A percentile compares a stretch with the other conserved stretches of the same genome.
These are phyloP conservation scores for Nematocida sp. DNA, from an alignment of 371 early-diverging fungal genomes.

Conservation along the genomic window DNA sequence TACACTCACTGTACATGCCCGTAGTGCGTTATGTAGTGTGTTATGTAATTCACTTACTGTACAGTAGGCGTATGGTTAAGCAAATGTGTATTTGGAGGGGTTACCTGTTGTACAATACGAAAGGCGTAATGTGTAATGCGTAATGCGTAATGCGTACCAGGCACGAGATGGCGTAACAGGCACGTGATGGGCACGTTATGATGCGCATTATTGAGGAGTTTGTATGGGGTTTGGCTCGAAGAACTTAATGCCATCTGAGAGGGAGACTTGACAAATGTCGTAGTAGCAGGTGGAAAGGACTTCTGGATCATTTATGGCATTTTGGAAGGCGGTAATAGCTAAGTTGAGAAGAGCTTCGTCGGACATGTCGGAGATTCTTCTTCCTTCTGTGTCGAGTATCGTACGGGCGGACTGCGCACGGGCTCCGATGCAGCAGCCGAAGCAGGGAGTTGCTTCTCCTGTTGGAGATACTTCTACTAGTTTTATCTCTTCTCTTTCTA, in stretches of 20 bases:
- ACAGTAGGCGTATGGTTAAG: too few relatives aligned
- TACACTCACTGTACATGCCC: too few relatives aligned
- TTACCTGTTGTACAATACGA: too few relatives aligned
- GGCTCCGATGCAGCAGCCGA: constrained; percentile 63
- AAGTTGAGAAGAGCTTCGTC: constrained; percentile 56
- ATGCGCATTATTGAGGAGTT: not conserved
- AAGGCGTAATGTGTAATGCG: too few relatives aligned
- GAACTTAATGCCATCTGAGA: not conserved
- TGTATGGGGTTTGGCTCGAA: not conserved
- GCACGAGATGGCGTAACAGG: too few relatives aligned
- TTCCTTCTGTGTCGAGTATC: constrained; percentile 59
- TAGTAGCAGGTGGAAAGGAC: constrained; percentile 12
- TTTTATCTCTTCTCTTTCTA: constrained; percentile 57
- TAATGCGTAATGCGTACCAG: too few relatives aligned
- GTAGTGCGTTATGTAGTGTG: too few relatives aligned
- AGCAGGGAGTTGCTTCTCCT: constrained; percentile 50
- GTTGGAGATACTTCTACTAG: constrained; percentile 63
- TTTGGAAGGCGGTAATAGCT: constrained; percentile 62
- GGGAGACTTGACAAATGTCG: constrained; percentile 9
- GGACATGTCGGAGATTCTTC: constrained; percentile 36
- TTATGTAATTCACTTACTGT: too few relatives aligned
- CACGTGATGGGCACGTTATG: too few relatives aligned
- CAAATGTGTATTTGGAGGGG: too few relatives aligned
- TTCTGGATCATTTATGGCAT: constrained; percentile 59
- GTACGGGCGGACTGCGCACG: constrained; percentile 67